These are phyloP conservation scores for Nicotiana rustica DNA, from an alignment of 305 asterid genomes.

Conservation along the genomic window DNA sequence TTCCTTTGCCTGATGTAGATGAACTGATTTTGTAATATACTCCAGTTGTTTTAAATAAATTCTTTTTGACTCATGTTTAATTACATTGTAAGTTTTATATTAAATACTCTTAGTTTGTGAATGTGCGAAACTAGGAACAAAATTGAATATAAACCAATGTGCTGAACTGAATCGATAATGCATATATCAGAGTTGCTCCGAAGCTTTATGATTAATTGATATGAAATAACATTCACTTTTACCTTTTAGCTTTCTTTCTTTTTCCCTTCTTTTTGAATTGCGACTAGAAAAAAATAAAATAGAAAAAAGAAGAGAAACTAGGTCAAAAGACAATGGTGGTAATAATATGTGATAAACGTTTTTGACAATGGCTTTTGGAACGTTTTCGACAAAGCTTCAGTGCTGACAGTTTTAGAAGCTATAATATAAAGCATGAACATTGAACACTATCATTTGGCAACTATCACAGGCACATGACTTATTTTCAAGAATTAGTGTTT, in stretches of 20 bases:
- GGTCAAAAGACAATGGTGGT: neutral
- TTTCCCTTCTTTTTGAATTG: neutral
- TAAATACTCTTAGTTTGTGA: neutral
- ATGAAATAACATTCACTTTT: neutral
- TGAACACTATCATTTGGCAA: neutral
- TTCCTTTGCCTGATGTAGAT: slow-evolving; percentile 9
- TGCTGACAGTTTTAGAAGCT: neutral
- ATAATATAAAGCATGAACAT: neutral
- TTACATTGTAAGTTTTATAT: neutral
- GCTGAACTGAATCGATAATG: neutral
- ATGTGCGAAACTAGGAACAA: neutral
- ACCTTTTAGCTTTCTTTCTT: too few relatives aligned
- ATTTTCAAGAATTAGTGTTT: neutral
- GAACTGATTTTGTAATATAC: neutral
- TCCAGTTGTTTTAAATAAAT: neutral
- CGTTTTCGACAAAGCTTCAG: neutral
- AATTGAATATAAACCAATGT: neutral
- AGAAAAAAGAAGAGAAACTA: neutral
- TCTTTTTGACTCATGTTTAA: neutral
- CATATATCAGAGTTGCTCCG: too few relatives aligned
- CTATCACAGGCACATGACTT: neutral
- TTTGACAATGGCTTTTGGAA: neutral
- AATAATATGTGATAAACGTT: neutral
- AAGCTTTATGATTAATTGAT: too few relatives aligned
- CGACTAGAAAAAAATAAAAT: neutral